Base-by-base conservation (phyloP, 2,329 filamentous ascomycete genomes). In the Colletotrichum chrysophilum region DNA sequence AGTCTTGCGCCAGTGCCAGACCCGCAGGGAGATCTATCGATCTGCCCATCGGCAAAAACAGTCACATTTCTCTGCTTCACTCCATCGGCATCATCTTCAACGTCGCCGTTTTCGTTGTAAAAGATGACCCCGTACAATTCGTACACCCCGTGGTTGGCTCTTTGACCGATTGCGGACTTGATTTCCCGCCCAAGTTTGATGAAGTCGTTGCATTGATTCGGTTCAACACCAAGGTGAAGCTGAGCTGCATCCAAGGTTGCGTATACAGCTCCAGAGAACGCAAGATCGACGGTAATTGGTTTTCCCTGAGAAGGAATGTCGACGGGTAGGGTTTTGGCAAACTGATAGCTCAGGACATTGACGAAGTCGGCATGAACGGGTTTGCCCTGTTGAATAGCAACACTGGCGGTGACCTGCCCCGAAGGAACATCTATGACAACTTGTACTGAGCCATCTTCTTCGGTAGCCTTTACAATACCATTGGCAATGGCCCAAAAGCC, bases 31-130 rank as follows among this genome's bases (percentile, higher is more conserved):
- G 80, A 80, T 4, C 79, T 79, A 24, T 81, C 80, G 5, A 81
- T 78, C 12, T 81, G 79, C 0, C 80, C 80, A 30, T 81, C 79
- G 2, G 80, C 80, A 66, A 81, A 81, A 16, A 81, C 65, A 1
- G 78, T 79, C 6, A 81, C 77, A 10, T 80, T 81, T 5, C 70
- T 71, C 18, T 81, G 79, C 4, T 74, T 18, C 0, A 72, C 34
- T 4, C 7, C 69, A 3, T 26, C 4, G 52, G 26, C 4, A 70
- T 66, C 52, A 4, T 56, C 13, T 10, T 30, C 21, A 16, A 6
- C 16, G 21, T 62, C n/a, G 12, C 9, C 52, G 10, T 76, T 60
- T 30, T 74, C 74, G 38, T 66, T 24, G 70, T 48, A 76, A 48
- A 76, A 74, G 10, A 76, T 74, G n/a, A 76, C 65, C 28, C 74